A percentile compares a stretch with the other conserved stretches of the same genome.
phyloP scores from a whole-genome alignment of 129 eudicot species.

The Erigeron canadensis region DNA sequence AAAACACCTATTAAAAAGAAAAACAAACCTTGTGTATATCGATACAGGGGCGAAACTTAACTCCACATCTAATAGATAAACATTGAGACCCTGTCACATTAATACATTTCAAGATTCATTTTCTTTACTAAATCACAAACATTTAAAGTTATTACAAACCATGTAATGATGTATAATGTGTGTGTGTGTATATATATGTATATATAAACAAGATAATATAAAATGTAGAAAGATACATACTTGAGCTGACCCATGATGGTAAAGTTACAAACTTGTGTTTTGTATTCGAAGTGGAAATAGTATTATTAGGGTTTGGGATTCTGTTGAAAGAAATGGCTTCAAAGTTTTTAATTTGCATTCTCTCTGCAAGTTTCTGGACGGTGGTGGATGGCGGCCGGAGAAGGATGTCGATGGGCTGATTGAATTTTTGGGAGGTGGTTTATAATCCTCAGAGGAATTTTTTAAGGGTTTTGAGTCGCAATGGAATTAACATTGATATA shows the following conservation, averaged over 20 bases:
- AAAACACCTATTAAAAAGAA: neutral
- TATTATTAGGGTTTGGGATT: constrained; percentile 10
- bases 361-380: neutral
- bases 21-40: constrained; percentile 83
- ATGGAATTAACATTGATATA: too few relatives aligned
- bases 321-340: constrained; percentile 18
- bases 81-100: constrained; percentile 43
- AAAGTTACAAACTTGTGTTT: constrained; percentile 18
- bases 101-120: neutral
- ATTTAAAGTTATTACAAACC: neutral
- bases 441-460: too few relatives aligned
- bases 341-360: constrained; percentile 32
- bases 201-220: neutral
- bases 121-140: neutral
- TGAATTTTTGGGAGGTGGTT: neutral
- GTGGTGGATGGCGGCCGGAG: neutral
- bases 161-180: neutral
- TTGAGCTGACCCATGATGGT: constrained; percentile 23
- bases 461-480: too few relatives aligned
- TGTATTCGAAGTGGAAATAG: neutral
- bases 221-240: constrained; percentile 24
- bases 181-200: neutral
- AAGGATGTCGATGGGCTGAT: neutral
- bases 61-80: constrained; percentile 55
- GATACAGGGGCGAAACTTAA: constrained; percentile 92